Conservation (phyloP, 2,329 filamentous ascomycete genomes). For the Tolypocladium album region DNA sequence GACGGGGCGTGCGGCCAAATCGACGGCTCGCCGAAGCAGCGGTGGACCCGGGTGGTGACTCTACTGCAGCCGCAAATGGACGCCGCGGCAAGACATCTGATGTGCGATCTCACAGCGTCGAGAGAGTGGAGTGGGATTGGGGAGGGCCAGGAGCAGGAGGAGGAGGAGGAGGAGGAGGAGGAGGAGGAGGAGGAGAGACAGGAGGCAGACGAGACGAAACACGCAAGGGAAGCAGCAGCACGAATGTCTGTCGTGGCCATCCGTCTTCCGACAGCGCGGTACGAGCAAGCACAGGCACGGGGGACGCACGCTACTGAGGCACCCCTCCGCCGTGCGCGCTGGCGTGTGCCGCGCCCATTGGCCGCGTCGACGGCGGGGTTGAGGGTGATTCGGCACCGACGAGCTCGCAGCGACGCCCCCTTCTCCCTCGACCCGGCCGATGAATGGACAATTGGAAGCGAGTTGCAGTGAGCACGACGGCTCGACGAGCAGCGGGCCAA, state of each 20-base stretch:
- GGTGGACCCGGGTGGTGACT: neutral
- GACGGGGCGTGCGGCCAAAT: neutral
- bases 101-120: neutral
- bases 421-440: neutral
- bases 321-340: conserved; percentile 1
- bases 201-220: neutral
- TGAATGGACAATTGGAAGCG: neutral
- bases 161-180: neutral
- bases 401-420: neutral
- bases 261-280: neutral
- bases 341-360: conserved; percentile 8
- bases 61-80: neutral
- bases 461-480: too few species aligned
- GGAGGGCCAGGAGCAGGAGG: neutral
- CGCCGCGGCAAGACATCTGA: neutral
- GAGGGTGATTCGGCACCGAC: neutral
- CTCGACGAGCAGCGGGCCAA: too few species aligned
- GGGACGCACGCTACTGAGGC: neutral
- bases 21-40: neutral
- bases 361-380: neutral
- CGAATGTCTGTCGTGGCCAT: conserved; percentile 1
- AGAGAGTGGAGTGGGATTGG: neutral
- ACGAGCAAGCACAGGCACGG: neutral
- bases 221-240: neutral
- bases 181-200: neutral